Base-by-base conservation (phyloP, 768 basidiomycete species). In the Calocera viscosa region DNA sequence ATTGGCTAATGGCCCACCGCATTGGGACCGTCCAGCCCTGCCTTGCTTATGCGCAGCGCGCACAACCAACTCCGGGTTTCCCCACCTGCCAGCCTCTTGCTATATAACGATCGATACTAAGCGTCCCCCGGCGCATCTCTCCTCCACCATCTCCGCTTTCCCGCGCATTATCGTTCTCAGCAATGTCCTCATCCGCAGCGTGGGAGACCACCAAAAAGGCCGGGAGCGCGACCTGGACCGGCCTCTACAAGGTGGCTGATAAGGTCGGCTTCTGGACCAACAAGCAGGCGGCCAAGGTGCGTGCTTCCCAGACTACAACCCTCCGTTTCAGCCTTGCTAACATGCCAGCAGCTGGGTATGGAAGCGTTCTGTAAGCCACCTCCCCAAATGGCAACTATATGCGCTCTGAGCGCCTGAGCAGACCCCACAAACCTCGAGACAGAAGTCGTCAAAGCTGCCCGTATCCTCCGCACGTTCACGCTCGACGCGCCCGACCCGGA, bases 401-500 rank as follows among this genome's bases (percentile, higher is more conserved):
- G 43, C 43, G 19, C 19, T 19, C 24, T 47, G 24, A 47, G 16
- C 43, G 3, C 35, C 7, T 5, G 3, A 47, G 5, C 24, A 47
- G 43, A 47, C 43, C 43, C 43, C 16, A 47, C 43, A 7, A 17
- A 47, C 7, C 43, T 47, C 43, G 43, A 66, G 28, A 26, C 24
- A 40, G 68, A 68, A 63, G 24, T 66, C 7, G 32, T 49, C 28
- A 66, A 66, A 30, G 28, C 32, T 28, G 28, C 32, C 28, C 39
- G 65, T 11, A 66, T 66, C 22, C 49, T 66, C 24, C 39, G 41
- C 32, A 49, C 41, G 2, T 66, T 66, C 65, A 66, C 65, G 16
- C 43, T 47, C 19, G 43, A 47, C 43, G 43, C 43, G 19, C 24
- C 43, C 16, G 43, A 47, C 19, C 8, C 16, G 47, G 43, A 49